phyloP scores from a whole-genome alignment of 2,329 filamentous ascomycete genomes.

The Hymenoscyphus repandus region DNA sequence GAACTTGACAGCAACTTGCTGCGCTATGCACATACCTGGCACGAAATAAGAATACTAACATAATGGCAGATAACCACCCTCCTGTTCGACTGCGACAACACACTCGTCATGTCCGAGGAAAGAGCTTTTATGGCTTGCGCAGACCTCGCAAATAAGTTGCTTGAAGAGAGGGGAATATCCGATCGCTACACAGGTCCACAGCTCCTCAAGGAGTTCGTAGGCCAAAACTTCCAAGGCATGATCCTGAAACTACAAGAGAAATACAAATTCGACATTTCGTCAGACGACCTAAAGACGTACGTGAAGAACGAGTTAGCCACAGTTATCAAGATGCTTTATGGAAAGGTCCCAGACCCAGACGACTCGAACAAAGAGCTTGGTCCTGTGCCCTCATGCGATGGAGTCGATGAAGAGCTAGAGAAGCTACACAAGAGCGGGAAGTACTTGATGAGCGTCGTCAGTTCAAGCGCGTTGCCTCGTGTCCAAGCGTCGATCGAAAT shows the following conservation, averaged over 20 bases:
- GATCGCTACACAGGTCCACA: slow-evolving; percentile 71
- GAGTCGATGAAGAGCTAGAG: slow-evolving; percentile 63
- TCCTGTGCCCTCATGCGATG: slow-evolving; percentile 55
- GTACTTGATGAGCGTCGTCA: slow-evolving; percentile 76
- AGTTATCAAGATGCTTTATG: slow-evolving; percentile 74
- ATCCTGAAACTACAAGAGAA: slow-evolving; percentile 70
- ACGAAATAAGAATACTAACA: too few relatives aligned
- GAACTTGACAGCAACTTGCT: too few relatives aligned
- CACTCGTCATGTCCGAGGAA: slow-evolving; percentile 85
- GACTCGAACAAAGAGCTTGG: not conserved
- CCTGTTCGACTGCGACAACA: slow-evolving; percentile 83
- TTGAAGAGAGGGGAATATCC: slow-evolving; percentile 56
- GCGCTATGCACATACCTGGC: too few relatives aligned
- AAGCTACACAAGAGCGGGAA: slow-evolving; percentile 54
- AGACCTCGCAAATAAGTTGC: slow-evolving; percentile 81
- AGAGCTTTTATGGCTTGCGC: slow-evolving; percentile 89
- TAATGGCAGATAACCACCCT: slow-evolving; percentile 57
- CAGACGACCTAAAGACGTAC: slow-evolving; percentile 67
- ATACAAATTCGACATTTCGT: slow-evolving; percentile 64
- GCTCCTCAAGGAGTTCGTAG: slow-evolving; percentile 82
- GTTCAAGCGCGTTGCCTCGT: slow-evolving; percentile 71
- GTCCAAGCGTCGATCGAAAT: slow-evolving; percentile 75
- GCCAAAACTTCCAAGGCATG: slow-evolving; percentile 94
- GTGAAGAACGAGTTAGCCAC: slow-evolving; percentile 74
- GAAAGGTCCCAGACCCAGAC: slow-evolving; percentile 38